Percentiles rank a stretch among this genome's conserved stretches.
phyloP scores from a whole-genome alignment of 441 rosid genomes.

The Isatis lusitanica region DNA sequence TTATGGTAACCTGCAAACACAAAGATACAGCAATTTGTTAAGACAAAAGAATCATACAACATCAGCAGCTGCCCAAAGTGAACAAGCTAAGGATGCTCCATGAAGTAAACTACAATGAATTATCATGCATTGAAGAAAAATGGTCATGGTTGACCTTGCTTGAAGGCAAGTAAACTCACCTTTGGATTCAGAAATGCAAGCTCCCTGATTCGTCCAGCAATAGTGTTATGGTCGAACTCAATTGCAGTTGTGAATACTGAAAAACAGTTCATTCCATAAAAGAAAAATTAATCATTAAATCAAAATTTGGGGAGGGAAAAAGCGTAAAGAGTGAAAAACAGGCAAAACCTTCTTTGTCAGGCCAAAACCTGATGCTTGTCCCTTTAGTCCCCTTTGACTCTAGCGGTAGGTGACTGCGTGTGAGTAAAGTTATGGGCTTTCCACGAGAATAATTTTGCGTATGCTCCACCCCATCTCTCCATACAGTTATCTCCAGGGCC shows the following conservation, averaged over 20 bases:
- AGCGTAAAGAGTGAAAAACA: constrained; percentile 11
- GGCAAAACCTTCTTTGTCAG: constrained; percentile 78
- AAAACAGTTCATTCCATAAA: constrained; percentile 20
- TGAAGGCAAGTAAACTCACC: constrained; percentile 42
- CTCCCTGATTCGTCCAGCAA: constrained; percentile 85
- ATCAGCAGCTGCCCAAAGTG: constrained; percentile 2
- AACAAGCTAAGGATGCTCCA: constrained; percentile 3
- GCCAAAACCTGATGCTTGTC: constrained; percentile 84
- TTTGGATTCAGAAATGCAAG: constrained; percentile 91
- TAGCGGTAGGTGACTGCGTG: constrained; percentile 47
- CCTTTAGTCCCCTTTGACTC: constrained; percentile 66
- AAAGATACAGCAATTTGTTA: constrained; percentile 13
- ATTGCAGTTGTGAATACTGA: constrained; percentile 83
- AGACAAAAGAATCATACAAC: constrained; percentile 4
- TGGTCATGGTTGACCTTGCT: neutral
- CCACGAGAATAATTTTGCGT: constrained; percentile 83
- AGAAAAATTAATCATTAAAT: constrained; percentile 23
- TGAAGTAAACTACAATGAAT: neutral
- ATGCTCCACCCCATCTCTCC: constrained; percentile 85
- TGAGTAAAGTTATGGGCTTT: constrained; percentile 63
- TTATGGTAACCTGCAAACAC: constrained; percentile 65
- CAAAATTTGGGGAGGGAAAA: neutral
- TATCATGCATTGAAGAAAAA: neutral
- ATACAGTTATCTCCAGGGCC: constrained; percentile 77
- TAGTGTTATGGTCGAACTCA: constrained; percentile 77